Base-by-base conservation (phyloP, 139 green algal species). In the Picochlorum sp. region DNA sequence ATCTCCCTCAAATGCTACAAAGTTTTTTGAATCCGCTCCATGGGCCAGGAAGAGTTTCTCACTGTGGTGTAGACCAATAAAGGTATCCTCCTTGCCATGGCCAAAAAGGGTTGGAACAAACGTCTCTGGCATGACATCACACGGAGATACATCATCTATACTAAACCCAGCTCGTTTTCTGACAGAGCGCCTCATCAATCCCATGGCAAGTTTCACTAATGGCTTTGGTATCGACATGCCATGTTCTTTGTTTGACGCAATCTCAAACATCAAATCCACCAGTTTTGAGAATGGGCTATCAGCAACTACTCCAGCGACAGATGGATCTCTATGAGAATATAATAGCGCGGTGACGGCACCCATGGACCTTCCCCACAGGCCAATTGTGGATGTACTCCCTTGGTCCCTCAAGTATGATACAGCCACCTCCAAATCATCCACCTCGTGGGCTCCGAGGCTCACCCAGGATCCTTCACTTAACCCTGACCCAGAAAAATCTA, bases 321-420 rank as follows among this genome's bases (percentile, higher is more conserved):
- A 75, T 6, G 86, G 83, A 62, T 92, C 86, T 2, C 61, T 59
- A 24, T 80, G 62, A n/a, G 64, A 78, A 74, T 92, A 96, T 45
- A 96, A 66, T 56, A 98, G 71, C 26, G 87, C 80, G 0, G 91
- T 96, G 1, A 97, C 92, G 0, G 91, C 92, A 0, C 92, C 92
- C 92, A 98, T 98, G 38, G 77, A 91, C 20, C 91, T 76, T 4
- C 92, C 92, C 92, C 92, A 98, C 51, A 98, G 75, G 3, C 80
- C 92, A 16, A 98, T 86, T 15, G 78, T 85, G 24, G 74, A 84
- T 18, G 84, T 80, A 26, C 61, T 61, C 30, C 69, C 69, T 45
- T 72, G 56, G 2, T 64, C 57, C 18, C 86, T 65, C 52, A 94
- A 69, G 49, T 89, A 71, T 10, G 70, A 20, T 37, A 93, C 71